Evolutionary conservation across 73 alveolate species (phyloP).

Genomic region (Blepharisma stoltei): DNA sequence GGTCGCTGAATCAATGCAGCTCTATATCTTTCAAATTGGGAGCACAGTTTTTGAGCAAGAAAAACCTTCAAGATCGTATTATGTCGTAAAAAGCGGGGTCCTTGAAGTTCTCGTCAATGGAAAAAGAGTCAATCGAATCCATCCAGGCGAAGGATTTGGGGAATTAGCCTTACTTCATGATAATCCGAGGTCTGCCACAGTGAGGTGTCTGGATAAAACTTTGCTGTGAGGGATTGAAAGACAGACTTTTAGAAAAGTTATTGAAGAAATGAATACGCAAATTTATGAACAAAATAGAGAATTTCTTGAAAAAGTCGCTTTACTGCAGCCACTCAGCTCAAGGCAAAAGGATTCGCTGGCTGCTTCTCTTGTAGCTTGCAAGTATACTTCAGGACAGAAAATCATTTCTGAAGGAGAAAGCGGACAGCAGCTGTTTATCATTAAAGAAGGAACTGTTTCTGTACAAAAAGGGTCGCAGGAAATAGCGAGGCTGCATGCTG

Average conservation of each 20-base stretch:
- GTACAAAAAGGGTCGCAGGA: conserved; percentile 46
- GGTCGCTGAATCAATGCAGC: conserved; percentile 29
- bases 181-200: conserved; percentile 86
- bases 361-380: background rate
- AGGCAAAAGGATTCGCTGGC: conserved; percentile 3
- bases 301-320: conserved; percentile 42
- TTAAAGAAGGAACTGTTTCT: conserved; percentile 66
- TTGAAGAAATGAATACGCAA: conserved; percentile 41
- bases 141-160: conserved; percentile 89
- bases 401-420: conserved; percentile 80
- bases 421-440: conserved; percentile 68
- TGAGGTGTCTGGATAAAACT: conserved; percentile 68
- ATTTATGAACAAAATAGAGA: conserved; percentile 42
- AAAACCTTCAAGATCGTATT: conserved; percentile 29
- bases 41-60: conserved; percentile 7
- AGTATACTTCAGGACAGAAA: conserved; percentile 41
- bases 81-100: conserved; percentile 4
- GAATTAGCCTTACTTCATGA: conserved; percentile 91
- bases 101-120: conserved; percentile 23
- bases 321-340: background rate
- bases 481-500: conserved; percentile 44
- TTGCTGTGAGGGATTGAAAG: conserved; percentile 85
- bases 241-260: conserved; percentile 77
- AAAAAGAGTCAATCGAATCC: conserved; percentile 23
- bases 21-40: background rate